Evolutionary conservation across 768 basidiomycete genomes (phyloP).

Genomic region (Rhodotorula babjevae): DNA sequence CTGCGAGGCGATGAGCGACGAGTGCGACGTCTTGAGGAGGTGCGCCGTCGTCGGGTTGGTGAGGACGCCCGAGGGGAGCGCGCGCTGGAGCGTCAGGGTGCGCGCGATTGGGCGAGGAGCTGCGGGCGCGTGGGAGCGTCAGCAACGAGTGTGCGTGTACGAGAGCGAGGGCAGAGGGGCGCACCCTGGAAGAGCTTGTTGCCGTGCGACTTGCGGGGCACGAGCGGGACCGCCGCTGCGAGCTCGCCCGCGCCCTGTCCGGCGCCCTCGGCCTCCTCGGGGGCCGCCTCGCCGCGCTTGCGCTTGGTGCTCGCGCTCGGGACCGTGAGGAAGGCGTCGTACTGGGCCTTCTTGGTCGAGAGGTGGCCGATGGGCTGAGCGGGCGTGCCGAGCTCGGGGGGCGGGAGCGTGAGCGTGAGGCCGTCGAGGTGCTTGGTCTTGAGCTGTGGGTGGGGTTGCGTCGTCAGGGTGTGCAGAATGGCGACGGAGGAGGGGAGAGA

Average conservation of each 20-base stretch:
- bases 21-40: constrained; percentile 17
- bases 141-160: too few species aligned
- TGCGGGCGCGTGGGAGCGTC: neutral
- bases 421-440: constrained; percentile 35
- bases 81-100: constrained; percentile 27
- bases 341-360: constrained; percentile 23
- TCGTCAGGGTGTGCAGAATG: too few species aligned
- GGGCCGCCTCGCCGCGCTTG: neutral
- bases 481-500: neutral
- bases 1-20: constrained; percentile 37
- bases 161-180: neutral
- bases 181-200: constrained; percentile 36
- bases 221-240: constrained; percentile 17
- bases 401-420: constrained; percentile 23
- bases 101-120: constrained; percentile 32
- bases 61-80: constrained; percentile 19
- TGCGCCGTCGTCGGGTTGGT: constrained; percentile 13
- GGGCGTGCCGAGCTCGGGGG: neutral
- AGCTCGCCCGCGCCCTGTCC: constrained; percentile 7
- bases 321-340: constrained; percentile 17
- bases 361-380: constrained; percentile 22
- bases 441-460: constrained; percentile 11
- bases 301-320: constrained; percentile 4
- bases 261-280: neutral
- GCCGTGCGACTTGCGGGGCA: constrained; percentile 25